Conservation (phyloP, 1,139 yeast genomes). For the Candida tetrigidarum region DNA sequence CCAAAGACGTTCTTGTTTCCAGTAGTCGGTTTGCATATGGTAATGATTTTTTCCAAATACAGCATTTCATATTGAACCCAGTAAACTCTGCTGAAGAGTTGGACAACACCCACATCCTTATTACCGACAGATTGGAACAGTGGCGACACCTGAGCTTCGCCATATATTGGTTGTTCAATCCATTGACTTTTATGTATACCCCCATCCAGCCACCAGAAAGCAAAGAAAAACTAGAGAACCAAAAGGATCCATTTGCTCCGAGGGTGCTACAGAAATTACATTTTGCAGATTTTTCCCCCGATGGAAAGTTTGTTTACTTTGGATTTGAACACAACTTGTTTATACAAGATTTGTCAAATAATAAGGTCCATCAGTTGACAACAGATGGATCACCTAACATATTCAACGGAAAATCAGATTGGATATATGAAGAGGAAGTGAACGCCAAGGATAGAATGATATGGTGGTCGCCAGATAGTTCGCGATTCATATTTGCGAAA, state of each 20-base stretch:
- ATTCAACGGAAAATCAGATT: slow-evolving; percentile 62
- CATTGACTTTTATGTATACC: slow-evolving; percentile 22
- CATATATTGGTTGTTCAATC: slow-evolving; percentile 41
- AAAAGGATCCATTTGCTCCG: slow-evolving; percentile 8
- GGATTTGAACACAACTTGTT: slow-evolving; percentile 43
- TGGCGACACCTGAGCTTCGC: slow-evolving; percentile 50
- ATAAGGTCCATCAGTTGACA: slow-evolving; percentile 41
- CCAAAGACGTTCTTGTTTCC: slow-evolving; percentile 24
- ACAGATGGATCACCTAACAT: slow-evolving; percentile 53
- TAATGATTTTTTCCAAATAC: slow-evolving; percentile 37
- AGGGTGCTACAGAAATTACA: slow-evolving; percentile 34
- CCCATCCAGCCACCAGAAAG: slow-evolving; percentile 30
- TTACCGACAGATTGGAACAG: slow-evolving; percentile 34
- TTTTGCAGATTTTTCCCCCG: slow-evolving; percentile 47
- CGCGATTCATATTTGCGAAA: slow-evolving; percentile 62
- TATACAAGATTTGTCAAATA: slow-evolving; percentile 39
- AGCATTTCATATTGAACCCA: slow-evolving; percentile 39
- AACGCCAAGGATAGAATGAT: slow-evolving; percentile 62
- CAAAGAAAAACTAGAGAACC: slow-evolving; percentile 9
- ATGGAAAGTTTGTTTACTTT: slow-evolving; percentile 38
- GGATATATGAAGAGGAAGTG: slow-evolving; percentile 73
- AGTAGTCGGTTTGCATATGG: slow-evolving; percentile 32
- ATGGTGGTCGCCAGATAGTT: slow-evolving; percentile 89
- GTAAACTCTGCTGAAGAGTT: slow-evolving; percentile 30
- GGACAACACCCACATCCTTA: slow-evolving; percentile 35